A percentile compares a stretch with the other conserved stretches of the same genome.
phyloP scores from a whole-genome alignment of 2,329 filamentous ascomycete species.

The Beauveria scarabaeidicola region DNA sequence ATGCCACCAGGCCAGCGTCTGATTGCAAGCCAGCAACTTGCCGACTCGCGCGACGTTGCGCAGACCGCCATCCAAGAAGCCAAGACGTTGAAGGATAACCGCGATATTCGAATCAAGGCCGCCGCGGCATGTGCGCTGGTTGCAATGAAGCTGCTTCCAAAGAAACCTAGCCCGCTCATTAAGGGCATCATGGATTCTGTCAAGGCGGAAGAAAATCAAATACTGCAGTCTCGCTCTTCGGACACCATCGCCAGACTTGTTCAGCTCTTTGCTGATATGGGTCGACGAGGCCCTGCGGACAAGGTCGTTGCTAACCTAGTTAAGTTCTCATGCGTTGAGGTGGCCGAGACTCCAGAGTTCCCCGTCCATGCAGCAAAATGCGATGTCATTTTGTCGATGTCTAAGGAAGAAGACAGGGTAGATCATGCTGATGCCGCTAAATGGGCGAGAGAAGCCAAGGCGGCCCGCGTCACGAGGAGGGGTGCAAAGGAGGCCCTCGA shows the following conservation, averaged over 20 bases:
- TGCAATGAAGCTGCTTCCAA: slow-evolving; percentile 77
- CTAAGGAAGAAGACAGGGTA: slow-evolving; percentile 92
- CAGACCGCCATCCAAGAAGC: slow-evolving; percentile 70
- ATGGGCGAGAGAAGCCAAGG: slow-evolving; percentile 81
- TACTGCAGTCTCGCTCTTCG: slow-evolving; percentile 80
- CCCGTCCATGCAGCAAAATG: slow-evolving; percentile 71
- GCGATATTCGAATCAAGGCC: slow-evolving; percentile 79
- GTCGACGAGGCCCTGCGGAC: slow-evolving; percentile 78
- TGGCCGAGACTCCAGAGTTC: slow-evolving; percentile 94
- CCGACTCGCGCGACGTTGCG: slow-evolving; percentile 66
- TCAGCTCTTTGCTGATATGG: slow-evolving; percentile 72
- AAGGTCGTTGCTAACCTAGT: slow-evolving; percentile 94
- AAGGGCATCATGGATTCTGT: slow-evolving; percentile 98
- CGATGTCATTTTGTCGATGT: slow-evolving; percentile 78
- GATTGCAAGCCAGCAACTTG: slow-evolving; percentile 69
- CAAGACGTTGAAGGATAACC: slow-evolving; percentile 65
- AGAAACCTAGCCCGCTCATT: slow-evolving; percentile 88
- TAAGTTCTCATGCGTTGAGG: slow-evolving; percentile 97
- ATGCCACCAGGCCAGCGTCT: slow-evolving; percentile 82
- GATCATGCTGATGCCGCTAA: slow-evolving; percentile 87
- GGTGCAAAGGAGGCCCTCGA: slow-evolving; percentile 93
- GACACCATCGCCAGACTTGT: slow-evolving; percentile 77
- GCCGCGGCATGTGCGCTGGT: slow-evolving; percentile 82
- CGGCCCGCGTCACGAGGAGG: slow-evolving; percentile 80
- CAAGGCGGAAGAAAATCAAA: slow-evolving; percentile 85